Percentiles rank a stretch among this genome's conserved stretches.
These are phyloP conservation scores for Ophiostoma montium DNA, from an alignment of 2,329 filamentous ascomycete species.

Conservation along the genomic window DNA sequence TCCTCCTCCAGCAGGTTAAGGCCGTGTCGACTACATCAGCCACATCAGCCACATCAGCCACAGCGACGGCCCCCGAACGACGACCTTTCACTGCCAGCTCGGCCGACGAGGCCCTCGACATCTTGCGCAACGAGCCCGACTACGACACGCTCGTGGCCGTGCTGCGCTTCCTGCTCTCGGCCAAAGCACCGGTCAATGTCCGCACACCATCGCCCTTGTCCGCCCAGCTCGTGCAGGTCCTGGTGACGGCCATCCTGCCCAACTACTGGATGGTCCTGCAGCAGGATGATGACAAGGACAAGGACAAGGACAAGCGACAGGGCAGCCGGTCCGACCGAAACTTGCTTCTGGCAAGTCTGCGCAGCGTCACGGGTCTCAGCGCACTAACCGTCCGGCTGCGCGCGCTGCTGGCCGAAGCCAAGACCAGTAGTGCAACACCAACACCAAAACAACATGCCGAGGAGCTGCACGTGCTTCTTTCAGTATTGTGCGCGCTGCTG, in stretches of 20 bases:
- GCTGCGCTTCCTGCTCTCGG: constrained; percentile 34
- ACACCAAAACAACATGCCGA: constrained; percentile 16
- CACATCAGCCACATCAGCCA: background rate
- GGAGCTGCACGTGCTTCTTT: constrained; percentile 29
- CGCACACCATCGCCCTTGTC: constrained; percentile 49
- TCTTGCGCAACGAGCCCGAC: constrained; percentile 47
- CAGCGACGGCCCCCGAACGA: background rate
- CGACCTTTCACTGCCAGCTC: constrained; percentile 14
- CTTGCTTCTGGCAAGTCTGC: constrained; percentile 49
- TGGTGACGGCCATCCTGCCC: constrained; percentile 62
- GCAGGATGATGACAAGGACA: constrained; percentile 23
- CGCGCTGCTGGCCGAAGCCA: constrained; percentile 40
- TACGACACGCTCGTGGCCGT: constrained; percentile 38
- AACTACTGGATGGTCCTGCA: constrained; percentile 65
- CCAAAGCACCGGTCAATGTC: constrained; percentile 30
- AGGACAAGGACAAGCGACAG: constrained; percentile 1
- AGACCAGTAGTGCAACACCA: constrained; percentile 22
- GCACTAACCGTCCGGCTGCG: constrained; percentile 59
- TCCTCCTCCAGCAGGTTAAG: constrained; percentile 26
- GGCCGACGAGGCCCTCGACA: constrained; percentile 41
- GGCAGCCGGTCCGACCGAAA: constrained; percentile 22
- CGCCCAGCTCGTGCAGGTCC: constrained; percentile 58
- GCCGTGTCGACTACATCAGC: background rate
- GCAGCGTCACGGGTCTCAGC: constrained; percentile 63
- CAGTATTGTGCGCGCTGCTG: constrained; percentile 30